Evolutionary conservation across 164 flowering plant genomes (phyloP).

Genomic region (Vitis amurensis): DNA sequence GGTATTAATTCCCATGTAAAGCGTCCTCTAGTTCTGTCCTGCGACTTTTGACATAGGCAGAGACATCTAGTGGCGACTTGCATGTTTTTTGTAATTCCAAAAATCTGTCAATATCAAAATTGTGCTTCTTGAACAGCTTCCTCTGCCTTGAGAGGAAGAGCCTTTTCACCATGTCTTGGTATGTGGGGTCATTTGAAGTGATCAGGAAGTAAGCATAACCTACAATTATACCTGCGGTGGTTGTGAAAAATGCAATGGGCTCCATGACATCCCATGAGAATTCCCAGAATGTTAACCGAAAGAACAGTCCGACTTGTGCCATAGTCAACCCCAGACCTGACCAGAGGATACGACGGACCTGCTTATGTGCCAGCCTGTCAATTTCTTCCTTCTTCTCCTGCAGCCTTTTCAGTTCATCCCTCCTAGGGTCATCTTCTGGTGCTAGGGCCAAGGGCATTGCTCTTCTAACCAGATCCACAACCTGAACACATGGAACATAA

Average conservation of each 20-base stretch:
- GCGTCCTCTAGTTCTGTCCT: conserved; percentile 41
- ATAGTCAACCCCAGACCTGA: conserved; percentile 62
- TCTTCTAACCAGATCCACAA: conserved; percentile 72
- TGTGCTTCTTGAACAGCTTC: conserved; percentile 58
- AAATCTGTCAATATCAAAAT: conserved; percentile 58
- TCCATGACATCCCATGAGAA: conserved; percentile 99
- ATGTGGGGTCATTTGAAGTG: conserved; percentile 84
- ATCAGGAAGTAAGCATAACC: conserved; percentile 84
- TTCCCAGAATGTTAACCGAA: conserved; percentile 90
- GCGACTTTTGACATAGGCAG: conserved; percentile 16
- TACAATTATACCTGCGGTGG: conserved; percentile 59
- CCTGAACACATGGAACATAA: conserved; percentile 32
- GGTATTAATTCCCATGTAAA: conserved; percentile 28
- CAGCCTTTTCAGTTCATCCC: conserved; percentile 61
- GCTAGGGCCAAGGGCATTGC: conserved; percentile 75
- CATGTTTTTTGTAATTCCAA: conserved; percentile 63
- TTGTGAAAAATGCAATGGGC: conserved; percentile 80
- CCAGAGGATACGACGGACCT: conserved; percentile 75
- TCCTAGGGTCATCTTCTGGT: conserved; percentile 69
- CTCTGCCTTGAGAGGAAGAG: conserved; percentile 74
- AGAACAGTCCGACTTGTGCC: conserved; percentile 76
- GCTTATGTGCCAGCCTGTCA: conserved; percentile 74
- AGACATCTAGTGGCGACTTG: conserved; percentile 41
- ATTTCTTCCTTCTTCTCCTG: conserved; percentile 72
- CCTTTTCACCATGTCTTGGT: conserved; percentile 84